These are phyloP conservation scores for Mangifera indica DNA, from an alignment of 345 rosid genomes.

Conservation along the genomic window DNA sequence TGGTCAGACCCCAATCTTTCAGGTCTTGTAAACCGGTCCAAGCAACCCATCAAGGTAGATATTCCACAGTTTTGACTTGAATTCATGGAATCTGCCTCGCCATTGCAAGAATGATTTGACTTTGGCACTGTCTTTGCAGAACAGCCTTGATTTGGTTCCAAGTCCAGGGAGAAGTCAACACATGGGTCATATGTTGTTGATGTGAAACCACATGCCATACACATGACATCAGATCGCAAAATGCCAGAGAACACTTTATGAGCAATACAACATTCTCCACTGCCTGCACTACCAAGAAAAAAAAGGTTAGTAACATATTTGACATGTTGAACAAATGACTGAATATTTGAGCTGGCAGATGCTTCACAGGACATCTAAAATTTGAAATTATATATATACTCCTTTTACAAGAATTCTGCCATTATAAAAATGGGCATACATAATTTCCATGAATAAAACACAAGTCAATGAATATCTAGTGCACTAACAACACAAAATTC, in stretches of 20 bases:
- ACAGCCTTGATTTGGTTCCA: conserved; percentile 50
- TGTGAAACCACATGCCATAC: conserved; percentile 65
- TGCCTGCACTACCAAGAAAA: conserved; percentile 38
- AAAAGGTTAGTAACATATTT: not conserved
- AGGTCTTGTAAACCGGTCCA: conserved; percentile 60
- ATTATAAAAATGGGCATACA: not conserved
- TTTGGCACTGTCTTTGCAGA: conserved; percentile 31
- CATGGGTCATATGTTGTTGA: conserved; percentile 69
- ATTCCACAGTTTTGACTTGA: conserved; percentile 36
- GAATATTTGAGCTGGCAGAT: not conserved
- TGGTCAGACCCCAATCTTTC: conserved; percentile 70
- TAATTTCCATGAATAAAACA: conserved; percentile 7
- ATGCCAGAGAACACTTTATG: conserved; percentile 61
- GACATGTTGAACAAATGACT: not conserved
- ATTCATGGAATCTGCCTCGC: conserved; percentile 41
- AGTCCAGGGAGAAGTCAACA: conserved; percentile 57
- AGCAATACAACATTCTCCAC: conserved; percentile 60
- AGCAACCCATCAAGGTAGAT: conserved; percentile 59
- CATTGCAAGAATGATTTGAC: conserved; percentile 43
- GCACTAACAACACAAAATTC: not conserved
- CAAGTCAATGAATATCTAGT: not conserved
- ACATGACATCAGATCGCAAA: conserved; percentile 67
- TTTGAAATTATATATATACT: not conserved
- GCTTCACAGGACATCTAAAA: not conserved
- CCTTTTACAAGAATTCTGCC: not conserved